These are phyloP conservation scores for Yamadazyma olivae DNA, from an alignment of 805 yeast species.

Conservation along the genomic window DNA sequence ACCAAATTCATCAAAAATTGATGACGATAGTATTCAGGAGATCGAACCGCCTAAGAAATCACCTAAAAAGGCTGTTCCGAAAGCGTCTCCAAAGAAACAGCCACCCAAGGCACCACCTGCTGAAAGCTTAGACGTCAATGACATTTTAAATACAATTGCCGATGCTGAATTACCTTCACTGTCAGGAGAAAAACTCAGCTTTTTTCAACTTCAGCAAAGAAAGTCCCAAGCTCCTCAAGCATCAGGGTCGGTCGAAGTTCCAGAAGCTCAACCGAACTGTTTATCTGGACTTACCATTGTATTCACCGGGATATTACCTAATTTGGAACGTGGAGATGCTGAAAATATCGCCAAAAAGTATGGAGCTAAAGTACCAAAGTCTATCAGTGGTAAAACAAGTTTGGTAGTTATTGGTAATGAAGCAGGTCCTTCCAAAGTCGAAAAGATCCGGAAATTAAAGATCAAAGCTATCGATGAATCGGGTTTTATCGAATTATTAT, in stretches of 20 bases:
- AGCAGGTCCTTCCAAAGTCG: conserved; percentile 94
- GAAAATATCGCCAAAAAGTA: conserved; percentile 76
- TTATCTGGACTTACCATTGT: conserved; percentile 86
- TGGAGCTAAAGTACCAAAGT: conserved; percentile 88
- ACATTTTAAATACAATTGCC: conserved; percentile 48
- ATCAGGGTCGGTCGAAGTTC: conserved; percentile 48
- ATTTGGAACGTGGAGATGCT: conserved; percentile 70
- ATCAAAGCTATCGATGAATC: conserved; percentile 84
- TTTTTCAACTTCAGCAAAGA: conserved; percentile 41
- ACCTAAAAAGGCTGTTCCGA: conserved; percentile 17
- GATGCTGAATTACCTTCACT: conserved; percentile 68
- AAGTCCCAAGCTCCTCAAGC: conserved; percentile 26
- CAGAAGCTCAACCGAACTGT: conserved; percentile 84
- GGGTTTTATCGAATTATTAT: conserved; percentile 74
- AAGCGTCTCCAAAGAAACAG: conserved; percentile 3
- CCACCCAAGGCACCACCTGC: no score
- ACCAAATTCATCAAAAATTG: neutral
- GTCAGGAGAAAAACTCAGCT: conserved; percentile 54
- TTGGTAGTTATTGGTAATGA: conserved; percentile 91
- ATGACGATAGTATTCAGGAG: conserved; percentile 1
- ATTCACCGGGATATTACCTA: conserved; percentile 87
- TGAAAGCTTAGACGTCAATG: conserved; percentile 20
- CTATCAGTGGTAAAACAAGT: conserved; percentile 82
- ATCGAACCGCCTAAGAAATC: neutral
- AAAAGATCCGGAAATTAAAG: conserved; percentile 66